Base-by-base conservation (phyloP, 495 filamentous ascomycete genomes). In the Massariosphaeria phaeospora region DNA sequence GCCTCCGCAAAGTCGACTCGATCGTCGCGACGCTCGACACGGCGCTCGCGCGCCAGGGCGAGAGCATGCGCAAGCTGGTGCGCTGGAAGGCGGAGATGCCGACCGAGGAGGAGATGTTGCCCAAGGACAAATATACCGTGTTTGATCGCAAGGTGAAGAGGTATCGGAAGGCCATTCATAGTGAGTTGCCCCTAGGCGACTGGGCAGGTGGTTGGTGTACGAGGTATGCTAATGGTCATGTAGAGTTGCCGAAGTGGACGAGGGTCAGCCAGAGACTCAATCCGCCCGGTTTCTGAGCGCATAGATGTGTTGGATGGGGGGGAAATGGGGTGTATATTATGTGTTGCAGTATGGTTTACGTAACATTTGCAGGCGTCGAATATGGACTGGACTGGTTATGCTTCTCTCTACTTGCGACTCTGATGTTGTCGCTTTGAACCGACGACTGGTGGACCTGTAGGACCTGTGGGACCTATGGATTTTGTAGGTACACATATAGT, bases 81-180 rank as follows among this genome's bases (percentile, higher is more conserved):
- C 75, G 82, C 60, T 98, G 93, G 93, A 95, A 89, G 72, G 75
- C 73, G 46, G 89, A 95, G 72, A 98, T 98, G 93, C 93, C 93
- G 18, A 86, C 81, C 25, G 93, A 98, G 79, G 80, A 81, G 69
- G 89, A 97, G 76, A 98, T 98, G 93, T 69, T 94, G 68, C 84
- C 93, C 38, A 85, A 82, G 70, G 93, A 98, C 72, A 98, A 98
- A 71, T 98, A 98, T 74, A 95, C 91, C 18, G 84, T 98, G 57
- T 98, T 97, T 73, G 90, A 94, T 72, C 83, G 90, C 61, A 96
- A 96, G 70, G 91, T 85, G 76, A 95, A 88, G 82, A 81, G 76
- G 57, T 98, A 98, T 72, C 77, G 93, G 68, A 98, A 98, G 80
- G 84, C 86, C 15, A 88, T 97, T 66, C 93, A 95, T 72, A 97